Percentiles rank a stretch among this genome's conserved stretches.
These are phyloP conservation scores for Vitis riparia DNA, from an alignment of 164 flowering plant genomes.

Conservation along the genomic window DNA sequence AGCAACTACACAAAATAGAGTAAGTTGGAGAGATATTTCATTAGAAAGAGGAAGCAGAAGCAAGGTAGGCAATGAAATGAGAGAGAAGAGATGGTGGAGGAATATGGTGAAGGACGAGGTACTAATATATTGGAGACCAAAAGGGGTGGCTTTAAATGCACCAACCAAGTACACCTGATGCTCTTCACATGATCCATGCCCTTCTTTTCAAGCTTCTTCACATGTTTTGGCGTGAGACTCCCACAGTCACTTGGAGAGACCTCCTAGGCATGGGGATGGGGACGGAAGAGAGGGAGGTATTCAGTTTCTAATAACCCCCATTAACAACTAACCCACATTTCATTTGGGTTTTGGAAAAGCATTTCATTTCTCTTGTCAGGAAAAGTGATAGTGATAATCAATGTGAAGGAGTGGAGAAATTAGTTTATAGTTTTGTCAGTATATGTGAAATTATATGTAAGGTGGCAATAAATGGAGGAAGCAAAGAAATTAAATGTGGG, in stretches of 20 bases:
- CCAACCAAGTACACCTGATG: constrained; percentile 25
- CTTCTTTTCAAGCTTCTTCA: constrained; percentile 34
- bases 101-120: background rate
- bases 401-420: no score
- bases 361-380: no score
- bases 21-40: background rate
- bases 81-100: background rate
- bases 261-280: no score
- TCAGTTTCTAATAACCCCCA: no score
- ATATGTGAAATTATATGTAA: background rate
- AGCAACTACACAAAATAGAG: no score
- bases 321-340: no score
- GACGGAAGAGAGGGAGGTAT: no score
- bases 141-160: constrained; percentile 34
- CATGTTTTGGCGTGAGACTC: constrained; percentile 29
- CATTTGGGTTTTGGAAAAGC: no score
- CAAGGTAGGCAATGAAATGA: background rate
- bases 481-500: background rate
- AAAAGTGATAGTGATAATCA: no score
- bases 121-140: constrained; percentile 5
- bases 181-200: constrained; percentile 67
- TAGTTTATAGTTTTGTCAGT: background rate
- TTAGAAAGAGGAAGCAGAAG: background rate
- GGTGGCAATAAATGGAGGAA: no score
- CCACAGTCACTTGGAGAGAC: background rate